These are phyloP conservation scores for Zymoseptoria pseudotritici DNA, from an alignment of 2,329 filamentous ascomycete genomes.

Conservation along the genomic window DNA sequence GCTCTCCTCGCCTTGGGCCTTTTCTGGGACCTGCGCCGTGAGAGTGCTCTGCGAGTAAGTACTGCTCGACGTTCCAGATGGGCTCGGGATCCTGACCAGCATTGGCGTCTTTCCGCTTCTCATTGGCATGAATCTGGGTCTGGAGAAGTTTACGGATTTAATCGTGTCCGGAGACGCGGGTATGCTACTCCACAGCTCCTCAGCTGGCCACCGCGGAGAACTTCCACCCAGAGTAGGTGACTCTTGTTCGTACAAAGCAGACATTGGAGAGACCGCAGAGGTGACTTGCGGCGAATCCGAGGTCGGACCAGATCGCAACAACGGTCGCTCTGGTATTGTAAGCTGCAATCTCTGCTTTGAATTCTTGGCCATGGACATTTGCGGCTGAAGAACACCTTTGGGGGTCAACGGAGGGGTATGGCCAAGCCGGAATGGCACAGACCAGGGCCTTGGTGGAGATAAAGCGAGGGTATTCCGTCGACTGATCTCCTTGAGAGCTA, in stretches of 20 bases:
- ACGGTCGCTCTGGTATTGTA: not conserved
- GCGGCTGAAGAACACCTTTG: not conserved
- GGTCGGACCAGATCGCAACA: not conserved
- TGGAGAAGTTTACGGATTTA: not conserved
- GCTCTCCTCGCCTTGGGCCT: not conserved
- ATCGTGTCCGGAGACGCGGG: not conserved
- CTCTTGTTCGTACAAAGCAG: not conserved
- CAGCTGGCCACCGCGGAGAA: not conserved
- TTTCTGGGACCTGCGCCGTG: not conserved
- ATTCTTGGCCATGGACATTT: not conserved
- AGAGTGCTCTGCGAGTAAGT: not conserved
- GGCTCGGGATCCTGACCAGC: not conserved
- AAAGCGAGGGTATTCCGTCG: not conserved
- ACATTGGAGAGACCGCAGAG: not conserved
- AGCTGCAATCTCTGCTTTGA: not conserved
- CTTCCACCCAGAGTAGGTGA: not conserved
- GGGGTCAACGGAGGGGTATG: not conserved
- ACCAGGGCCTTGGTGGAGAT: not conserved
- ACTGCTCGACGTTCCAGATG: not conserved
- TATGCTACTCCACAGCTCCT: not conserved
- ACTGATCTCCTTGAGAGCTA: slow-evolving; percentile 1
- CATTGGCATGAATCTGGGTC: not conserved
- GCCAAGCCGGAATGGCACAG: not conserved
- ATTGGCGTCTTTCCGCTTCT: not conserved
- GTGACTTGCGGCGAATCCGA: not conserved